Evolutionary conservation across 805 yeast species (phyloP), one percentile per base, ranked within the genome.

Genomic region (Yueomyces sinensis): DNA sequence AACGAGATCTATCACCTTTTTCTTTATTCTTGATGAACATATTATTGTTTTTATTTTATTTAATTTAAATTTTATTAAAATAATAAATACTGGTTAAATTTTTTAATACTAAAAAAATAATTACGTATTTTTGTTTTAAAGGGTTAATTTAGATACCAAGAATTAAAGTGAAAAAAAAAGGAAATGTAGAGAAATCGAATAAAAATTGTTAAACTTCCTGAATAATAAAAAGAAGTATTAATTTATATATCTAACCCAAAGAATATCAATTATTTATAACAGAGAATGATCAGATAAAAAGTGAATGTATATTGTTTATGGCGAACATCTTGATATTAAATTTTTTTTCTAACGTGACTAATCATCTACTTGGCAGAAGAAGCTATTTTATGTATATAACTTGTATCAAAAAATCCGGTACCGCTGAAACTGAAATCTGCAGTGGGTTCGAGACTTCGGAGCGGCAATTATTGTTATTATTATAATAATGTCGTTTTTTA

Each of bases 21-120:
- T 82, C 70, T 23, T 78, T 80, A 67, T 86, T 86, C 50, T 78
- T 71, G 52, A 82, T 76, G 70, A 82, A 86, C 95, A 84, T 84
- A 40, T 52, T 28, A 16, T 15, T 16, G 7, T 5, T 9, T 17
- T 9, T 9, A 14, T n/a, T 16, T 14, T n/a, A 11, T 9, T 16
- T 7, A 15, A 28, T 6, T 7, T 17, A 9, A 6, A 28, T 9
- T 6, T 16, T 5, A 15, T n/a, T 28, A 9, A 15, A 16, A 28
- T 7, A 28, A n/a, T 28, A 6, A 28, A 16, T 14, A 16, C 17
- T 16, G 11, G 7, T 16, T 9, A 16, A 17, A 17, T 5, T n/a
- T 16, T 9, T 16, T 9, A 15, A 5, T 7, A 9, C 14, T 27
- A 9, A 27, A 13, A 13, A 13, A 14, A 27, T 27, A n/a, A 6